Percentiles rank a stretch among this genome's conserved stretches.
phyloP scores from a whole-genome alignment of 495 filamentous ascomycete species.

The Elasticomyces elasticus region DNA sequence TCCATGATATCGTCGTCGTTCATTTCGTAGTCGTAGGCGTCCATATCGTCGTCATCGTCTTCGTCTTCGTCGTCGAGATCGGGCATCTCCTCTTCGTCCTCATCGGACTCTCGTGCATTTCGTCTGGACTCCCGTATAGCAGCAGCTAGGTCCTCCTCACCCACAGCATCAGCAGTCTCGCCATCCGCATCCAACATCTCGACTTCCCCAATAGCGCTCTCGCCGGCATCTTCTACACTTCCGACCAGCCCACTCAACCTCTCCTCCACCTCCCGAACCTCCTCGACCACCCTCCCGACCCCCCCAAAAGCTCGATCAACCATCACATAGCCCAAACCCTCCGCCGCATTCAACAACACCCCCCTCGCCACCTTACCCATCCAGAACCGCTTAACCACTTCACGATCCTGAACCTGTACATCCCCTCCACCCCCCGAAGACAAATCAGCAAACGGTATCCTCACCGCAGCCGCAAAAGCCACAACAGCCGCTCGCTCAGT shows the following conservation, averaged over 20 bases:
- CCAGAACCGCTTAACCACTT: slow-evolving; percentile 48
- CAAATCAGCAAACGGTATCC: slow-evolving; percentile 43
- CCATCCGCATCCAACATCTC: slow-evolving; percentile 13
- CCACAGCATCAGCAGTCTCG: slow-evolving; percentile 1
- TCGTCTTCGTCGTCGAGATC: slow-evolving; percentile 19
- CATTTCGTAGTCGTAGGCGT: slow-evolving; percentile 18
- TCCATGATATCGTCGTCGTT: slow-evolving; percentile 28
- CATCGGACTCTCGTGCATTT: background rate
- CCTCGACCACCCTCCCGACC: slow-evolving; percentile 32
- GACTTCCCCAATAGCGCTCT: slow-evolving; percentile 9
- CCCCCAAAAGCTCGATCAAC: slow-evolving; percentile 58
- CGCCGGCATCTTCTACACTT: slow-evolving; percentile 20
- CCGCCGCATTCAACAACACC: slow-evolving; percentile 51
- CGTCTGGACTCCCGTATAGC: background rate
- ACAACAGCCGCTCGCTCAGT: slow-evolving; percentile 48
- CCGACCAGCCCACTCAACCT: slow-evolving; percentile 13
- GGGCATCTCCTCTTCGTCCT: background rate
- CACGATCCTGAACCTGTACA: slow-evolving; percentile 26
- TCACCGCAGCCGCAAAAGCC: slow-evolving; percentile 46
- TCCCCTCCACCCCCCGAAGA: slow-evolving; percentile 28
- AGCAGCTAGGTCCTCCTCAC: slow-evolving; percentile 10
- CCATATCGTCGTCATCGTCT: slow-evolving; percentile 29
- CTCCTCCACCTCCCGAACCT: slow-evolving; percentile 24
- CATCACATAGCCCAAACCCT: slow-evolving; percentile 47
- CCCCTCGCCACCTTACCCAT: slow-evolving; percentile 51